Base-by-base conservation (phyloP, 345 rosid species). In the Arabis alpina region DNA sequence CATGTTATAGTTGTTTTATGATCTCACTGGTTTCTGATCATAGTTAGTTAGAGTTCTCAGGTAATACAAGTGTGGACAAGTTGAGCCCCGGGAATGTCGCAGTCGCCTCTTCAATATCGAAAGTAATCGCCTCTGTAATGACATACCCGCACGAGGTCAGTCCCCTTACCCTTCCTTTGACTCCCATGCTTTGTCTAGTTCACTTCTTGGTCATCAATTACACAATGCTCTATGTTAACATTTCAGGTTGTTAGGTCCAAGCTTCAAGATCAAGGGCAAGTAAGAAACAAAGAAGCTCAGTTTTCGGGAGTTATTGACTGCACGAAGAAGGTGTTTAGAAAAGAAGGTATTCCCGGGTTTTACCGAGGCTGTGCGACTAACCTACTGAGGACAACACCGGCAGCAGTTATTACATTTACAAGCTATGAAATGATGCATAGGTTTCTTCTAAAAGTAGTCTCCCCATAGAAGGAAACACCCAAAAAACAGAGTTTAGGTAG, bases 351-450 rank as follows among this genome's bases (percentile, higher is more conserved):
- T 34, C 72, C 76, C 5, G 86, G 89, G 8, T 84, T 85, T 73
- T 85, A 87, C 70, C 89, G 92, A n/a, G 92, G 92, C 24, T 87
- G 85, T 60, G 92, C 82, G 4, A 85, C 92, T 9, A 87, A 85
- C 58, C 75, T 85, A 14, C 16, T 87, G 66, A 79, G 89, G 80
- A 36, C 39, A 36, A 36, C 39, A 8, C 39, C 39, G 10, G 9
- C 39, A 36, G 39, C 39, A 0, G 39, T 85, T 42, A 87, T 85
- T 32, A 36, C 39, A 36, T 36, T 36, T 36, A 7, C 88, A 27
- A 83, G 86, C 60, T 83, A 83, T 9, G 89, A 87, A 78, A 85
- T 82, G 85, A 83, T 85, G 47, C 74, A 60, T 16, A 64, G 83
- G 66, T 82, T 81, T 41, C 47, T 85, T 49, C 51, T 30, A 8